These are phyloP conservation scores for Otatea glauca DNA, from an alignment of 176 grass and related monocot genomes.

Conservation along the genomic window DNA sequence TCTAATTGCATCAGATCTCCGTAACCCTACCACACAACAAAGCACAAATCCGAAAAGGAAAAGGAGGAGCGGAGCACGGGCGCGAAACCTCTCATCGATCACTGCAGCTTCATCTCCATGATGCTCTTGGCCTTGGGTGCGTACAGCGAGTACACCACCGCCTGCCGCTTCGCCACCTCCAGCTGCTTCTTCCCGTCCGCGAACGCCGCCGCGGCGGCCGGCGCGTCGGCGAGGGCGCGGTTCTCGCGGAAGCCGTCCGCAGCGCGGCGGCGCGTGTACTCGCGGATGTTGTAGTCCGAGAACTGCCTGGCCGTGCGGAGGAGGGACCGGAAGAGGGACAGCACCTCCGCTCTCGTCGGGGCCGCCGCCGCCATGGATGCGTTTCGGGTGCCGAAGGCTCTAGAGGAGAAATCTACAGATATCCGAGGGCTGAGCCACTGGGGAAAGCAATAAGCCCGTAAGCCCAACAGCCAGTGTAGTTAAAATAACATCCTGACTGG, in stretches of 20 bases:
- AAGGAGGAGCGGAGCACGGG: not conserved
- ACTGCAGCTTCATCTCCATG: constrained; percentile 72
- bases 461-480: too few relatives aligned
- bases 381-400: constrained; percentile 23
- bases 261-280: constrained; percentile 62
- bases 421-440: not conserved
- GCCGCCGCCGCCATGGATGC: constrained; percentile 47
- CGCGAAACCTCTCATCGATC: constrained; percentile 30
- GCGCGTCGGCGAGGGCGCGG: constrained; percentile 52
- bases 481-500: not conserved
- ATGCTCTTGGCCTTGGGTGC: constrained; percentile 81
- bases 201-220: constrained; percentile 54
- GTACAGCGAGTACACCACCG: constrained; percentile 76
- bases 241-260: constrained; percentile 76
- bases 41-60: not conserved
- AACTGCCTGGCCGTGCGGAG: constrained; percentile 69
- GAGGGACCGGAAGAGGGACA: constrained; percentile 68
- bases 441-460: not conserved
- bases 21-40: constrained; percentile 15
- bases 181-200: constrained; percentile 70
- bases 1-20: not conserved
- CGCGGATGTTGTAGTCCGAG: constrained; percentile 89
- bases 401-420: constrained; percentile 16
- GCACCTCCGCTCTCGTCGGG: constrained; percentile 54
- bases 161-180: constrained; percentile 78